Evolutionary conservation across 139 green algal species (phyloP).

Genomic region (Pedinophyceae sp.): DNA sequence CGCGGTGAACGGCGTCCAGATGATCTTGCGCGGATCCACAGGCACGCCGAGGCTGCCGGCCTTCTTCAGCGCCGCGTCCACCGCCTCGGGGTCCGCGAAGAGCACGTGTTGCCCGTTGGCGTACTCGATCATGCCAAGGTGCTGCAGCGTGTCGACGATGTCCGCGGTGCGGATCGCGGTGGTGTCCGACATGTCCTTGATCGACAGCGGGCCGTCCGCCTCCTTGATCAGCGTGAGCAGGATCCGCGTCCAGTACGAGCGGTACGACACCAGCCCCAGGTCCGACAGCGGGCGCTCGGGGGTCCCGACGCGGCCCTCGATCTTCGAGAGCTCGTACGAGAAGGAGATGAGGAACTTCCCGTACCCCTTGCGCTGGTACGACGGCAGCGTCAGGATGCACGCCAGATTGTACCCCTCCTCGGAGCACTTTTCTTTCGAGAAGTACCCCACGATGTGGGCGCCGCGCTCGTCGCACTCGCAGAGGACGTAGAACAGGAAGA

Average conservation of each 20-base stretch:
- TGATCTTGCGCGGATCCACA: constrained; percentile 46
- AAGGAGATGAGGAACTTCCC: constrained; percentile 10
- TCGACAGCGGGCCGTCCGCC: constrained; percentile 13
- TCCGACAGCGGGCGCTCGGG: constrained; percentile 27
- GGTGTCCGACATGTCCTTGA: constrained; percentile 13
- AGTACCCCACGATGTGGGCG: constrained; percentile 86
- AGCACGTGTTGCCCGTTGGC: constrained; percentile 12
- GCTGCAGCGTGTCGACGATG: constrained; percentile 21
- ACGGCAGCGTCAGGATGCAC: constrained; percentile 28
- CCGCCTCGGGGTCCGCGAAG: constrained; percentile 2
- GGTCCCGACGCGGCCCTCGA: constrained; percentile 19
- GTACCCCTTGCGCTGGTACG: constrained; percentile 19
- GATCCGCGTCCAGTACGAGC: constrained; percentile 18
- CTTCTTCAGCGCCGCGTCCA: constrained; percentile 33
- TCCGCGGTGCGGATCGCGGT: constrained; percentile 15
- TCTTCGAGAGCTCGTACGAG: constrained; percentile 28
- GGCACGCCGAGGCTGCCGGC: constrained; percentile 20
- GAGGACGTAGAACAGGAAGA: constrained; percentile 99
- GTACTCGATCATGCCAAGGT: constrained; percentile 18
- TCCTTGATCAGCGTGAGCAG: constrained; percentile 18
- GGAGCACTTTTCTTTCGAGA: constrained; percentile 24
- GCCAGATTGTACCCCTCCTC: constrained; percentile 20
- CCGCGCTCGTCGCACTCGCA: constrained; percentile 90
- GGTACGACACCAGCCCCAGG: constrained; percentile 15
- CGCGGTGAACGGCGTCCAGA: constrained; percentile 25